These are phyloP conservation scores for Pythium brachiatum DNA, from an alignment of 352 stramenopile species.

Conservation along the genomic window DNA sequence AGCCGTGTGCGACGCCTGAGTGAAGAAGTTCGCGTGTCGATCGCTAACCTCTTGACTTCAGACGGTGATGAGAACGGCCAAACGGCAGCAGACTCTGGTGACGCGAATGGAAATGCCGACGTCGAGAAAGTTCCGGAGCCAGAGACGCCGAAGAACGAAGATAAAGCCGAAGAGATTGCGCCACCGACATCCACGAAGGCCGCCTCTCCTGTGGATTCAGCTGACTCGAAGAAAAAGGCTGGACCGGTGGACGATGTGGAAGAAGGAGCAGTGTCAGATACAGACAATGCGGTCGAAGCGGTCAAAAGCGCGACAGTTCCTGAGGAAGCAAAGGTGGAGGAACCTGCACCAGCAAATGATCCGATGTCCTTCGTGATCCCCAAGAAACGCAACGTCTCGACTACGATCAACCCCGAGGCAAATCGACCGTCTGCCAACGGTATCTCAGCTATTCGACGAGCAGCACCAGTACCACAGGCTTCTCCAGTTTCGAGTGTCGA, in stretches of 20 bases:
- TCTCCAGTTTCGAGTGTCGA: slow-evolving; percentile 15
- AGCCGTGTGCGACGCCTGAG: neutral
- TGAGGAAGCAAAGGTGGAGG: neutral
- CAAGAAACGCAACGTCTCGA: slow-evolving; percentile 27
- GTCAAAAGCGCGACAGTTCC: neutral
- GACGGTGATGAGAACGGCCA: neutral
- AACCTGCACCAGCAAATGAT: slow-evolving; percentile 10
- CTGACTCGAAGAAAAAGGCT: neutral
- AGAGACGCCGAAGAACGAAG: neutral
- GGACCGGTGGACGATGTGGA: slow-evolving; percentile 13
- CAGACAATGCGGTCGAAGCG: neutral
- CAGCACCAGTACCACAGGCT: slow-evolving; percentile 2
- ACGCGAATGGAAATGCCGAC: neutral
- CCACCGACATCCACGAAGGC: neutral
- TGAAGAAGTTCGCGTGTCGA: neutral
- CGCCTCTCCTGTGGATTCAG: neutral
- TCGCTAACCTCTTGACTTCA: neutral
- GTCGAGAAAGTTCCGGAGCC: neutral
- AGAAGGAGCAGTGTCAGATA: slow-evolving; percentile 23
- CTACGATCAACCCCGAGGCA: neutral
- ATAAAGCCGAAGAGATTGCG: neutral
- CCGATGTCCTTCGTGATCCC: slow-evolving; percentile 42
- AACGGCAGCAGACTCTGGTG: neutral
- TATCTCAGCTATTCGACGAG: neutral
- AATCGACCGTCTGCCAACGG: neutral